Percentiles rank a stretch among this genome's conserved stretches.
Evolutionary conservation across 106 monocot genomes (phyloP).

Genomic region (Xerophyta viscosa): DNA sequence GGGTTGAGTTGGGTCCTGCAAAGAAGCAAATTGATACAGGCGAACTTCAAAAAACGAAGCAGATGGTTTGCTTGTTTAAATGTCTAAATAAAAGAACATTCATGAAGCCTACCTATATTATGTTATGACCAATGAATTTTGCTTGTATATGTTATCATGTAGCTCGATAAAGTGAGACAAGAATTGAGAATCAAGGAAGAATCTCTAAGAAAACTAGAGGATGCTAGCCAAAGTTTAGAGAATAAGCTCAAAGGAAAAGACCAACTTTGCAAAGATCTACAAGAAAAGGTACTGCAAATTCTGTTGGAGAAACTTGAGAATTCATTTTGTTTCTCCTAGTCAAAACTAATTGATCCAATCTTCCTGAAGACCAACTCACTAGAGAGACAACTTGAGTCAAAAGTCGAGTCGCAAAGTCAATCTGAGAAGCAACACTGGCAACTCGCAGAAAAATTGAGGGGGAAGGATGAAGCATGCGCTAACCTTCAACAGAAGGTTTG

Average conservation of each 20-base stretch:
- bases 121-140: too few species aligned
- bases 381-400: constrained; percentile 45
- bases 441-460: constrained; percentile 58
- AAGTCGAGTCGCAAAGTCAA: constrained; percentile 30
- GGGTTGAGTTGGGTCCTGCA: constrained; percentile 71
- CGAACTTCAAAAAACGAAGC: constrained; percentile 68
- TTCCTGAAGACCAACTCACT: constrained; percentile 59
- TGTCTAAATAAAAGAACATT: too few species aligned
- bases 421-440: constrained; percentile 55
- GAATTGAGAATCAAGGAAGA: constrained; percentile 71
- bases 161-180: constrained; percentile 76
- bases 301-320: not conserved
- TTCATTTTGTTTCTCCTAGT: not conserved
- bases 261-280: constrained; percentile 49
- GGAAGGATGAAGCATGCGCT: constrained; percentile 54
- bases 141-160: too few species aligned
- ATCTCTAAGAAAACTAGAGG: constrained; percentile 56
- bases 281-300: constrained; percentile 60
- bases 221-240: constrained; percentile 58
- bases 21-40: constrained; percentile 71
- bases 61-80: constrained; percentile 35
- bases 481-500: constrained; percentile 59
- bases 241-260: constrained; percentile 64
- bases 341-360: not conserved
- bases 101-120: too few species aligned